Conservation (phyloP, 2,329 filamentous ascomycete genomes). For the Aaosphaeria pasadenensis region DNA sequence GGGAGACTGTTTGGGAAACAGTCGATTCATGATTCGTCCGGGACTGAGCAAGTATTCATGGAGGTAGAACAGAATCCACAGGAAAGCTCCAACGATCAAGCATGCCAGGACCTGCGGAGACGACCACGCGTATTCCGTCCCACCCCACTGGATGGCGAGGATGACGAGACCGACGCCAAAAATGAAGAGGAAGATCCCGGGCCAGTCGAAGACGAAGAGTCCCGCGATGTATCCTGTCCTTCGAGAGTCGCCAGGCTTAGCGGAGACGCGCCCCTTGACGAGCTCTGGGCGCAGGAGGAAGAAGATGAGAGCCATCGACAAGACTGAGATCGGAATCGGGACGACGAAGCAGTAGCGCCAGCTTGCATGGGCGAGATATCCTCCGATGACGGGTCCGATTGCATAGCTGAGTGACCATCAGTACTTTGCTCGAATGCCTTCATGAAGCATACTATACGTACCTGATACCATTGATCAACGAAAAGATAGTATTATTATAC, state of each 20-base stretch:
- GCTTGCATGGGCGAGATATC: conserved; percentile 51
- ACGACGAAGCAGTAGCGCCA: conserved; percentile 70
- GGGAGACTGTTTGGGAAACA: conserved; percentile 55
- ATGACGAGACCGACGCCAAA: conserved; percentile 36
- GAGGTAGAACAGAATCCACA: conserved; percentile 49
- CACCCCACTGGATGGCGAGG: conserved; percentile 51
- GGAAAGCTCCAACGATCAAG: conserved; percentile 49
- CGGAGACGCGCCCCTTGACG: conserved; percentile 49
- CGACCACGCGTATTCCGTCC: conserved; percentile 56
- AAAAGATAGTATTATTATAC: conserved; percentile 66
- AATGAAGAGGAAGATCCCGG: conserved; percentile 32
- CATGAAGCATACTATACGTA: conserved; percentile 5
- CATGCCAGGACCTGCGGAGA: conserved; percentile 55
- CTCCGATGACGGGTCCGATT: conserved; percentile 61
- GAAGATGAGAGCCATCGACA: conserved; percentile 54
- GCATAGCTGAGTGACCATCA: conserved; percentile 44
- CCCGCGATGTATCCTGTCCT: conserved; percentile 33
- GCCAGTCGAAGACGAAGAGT: conserved; percentile 46
- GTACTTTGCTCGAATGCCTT: background rate
- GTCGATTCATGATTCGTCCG: conserved; percentile 44
- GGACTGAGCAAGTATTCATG: conserved; percentile 56
- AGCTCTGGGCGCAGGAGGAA: conserved; percentile 59
- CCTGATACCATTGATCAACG: conserved; percentile 56
- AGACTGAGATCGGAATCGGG: conserved; percentile 30
- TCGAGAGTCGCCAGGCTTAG: conserved; percentile 20